These are phyloP conservation scores for Ascochyta fabae DNA, from an alignment of 2,329 filamentous ascomycete genomes.

Conservation along the genomic window DNA sequence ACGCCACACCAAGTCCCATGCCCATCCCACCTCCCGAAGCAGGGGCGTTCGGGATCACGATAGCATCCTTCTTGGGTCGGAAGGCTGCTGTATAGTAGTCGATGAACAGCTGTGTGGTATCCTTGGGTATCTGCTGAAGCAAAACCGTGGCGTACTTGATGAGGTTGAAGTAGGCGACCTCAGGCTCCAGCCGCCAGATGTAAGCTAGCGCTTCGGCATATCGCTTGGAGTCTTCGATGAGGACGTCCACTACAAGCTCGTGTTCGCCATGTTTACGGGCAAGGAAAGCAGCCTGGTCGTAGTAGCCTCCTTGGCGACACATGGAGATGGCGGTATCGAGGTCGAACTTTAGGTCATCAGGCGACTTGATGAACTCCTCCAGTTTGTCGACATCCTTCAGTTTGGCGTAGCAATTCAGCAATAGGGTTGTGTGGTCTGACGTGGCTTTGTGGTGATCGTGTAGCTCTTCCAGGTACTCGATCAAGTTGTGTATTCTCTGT, in stretches of 20 bases:
- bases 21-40: conserved; percentile 52
- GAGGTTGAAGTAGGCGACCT: conserved; percentile 80
- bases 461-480: conserved; percentile 94
- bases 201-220: conserved; percentile 89
- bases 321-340: conserved; percentile 96
- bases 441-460: conserved; percentile 94
- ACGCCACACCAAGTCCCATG: conserved; percentile 58
- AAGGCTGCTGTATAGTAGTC: conserved; percentile 93
- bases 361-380: conserved; percentile 95
- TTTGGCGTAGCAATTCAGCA: conserved; percentile 97
- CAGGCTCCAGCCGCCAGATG: conserved; percentile 85
- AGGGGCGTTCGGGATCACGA: conserved; percentile 57
- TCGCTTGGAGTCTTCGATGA: conserved; percentile 93
- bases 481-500: conserved; percentile 95
- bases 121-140: conserved; percentile 81
- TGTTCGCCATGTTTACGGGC: conserved; percentile 94
- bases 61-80: conserved; percentile 70
- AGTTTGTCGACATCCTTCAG: conserved; percentile 96
- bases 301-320: conserved; percentile 97
- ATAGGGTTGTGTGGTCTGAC: conserved; percentile 89
- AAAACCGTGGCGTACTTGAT: conserved; percentile 96
- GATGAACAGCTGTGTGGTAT: conserved; percentile 87
- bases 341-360: conserved; percentile 93
- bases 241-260: conserved; percentile 90
- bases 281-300: conserved; percentile 93